These are phyloP conservation scores for Gypsophila paniculata DNA, from an alignment of 179 eudicot species.

Conservation along the genomic window DNA sequence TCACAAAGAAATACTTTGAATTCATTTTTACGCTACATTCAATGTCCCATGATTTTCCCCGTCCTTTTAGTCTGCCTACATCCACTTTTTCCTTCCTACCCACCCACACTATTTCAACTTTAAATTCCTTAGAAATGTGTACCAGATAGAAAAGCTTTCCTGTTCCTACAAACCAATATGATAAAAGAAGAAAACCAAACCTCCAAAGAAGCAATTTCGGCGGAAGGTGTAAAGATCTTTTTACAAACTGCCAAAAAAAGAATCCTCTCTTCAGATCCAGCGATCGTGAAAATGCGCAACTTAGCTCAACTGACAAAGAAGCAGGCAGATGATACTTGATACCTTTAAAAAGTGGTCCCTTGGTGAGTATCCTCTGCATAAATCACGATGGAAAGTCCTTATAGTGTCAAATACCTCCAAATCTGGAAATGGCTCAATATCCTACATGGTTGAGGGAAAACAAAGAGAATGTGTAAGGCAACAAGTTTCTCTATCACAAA, in stretches of 20 bases:
- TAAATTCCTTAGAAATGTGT: not conserved
- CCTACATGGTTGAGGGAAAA: slow-evolving; percentile 38
- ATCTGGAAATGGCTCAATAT: slow-evolving; percentile 84
- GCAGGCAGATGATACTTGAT: slow-evolving; percentile 32
- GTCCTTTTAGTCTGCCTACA: not conserved
- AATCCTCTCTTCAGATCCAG: slow-evolving; percentile 13
- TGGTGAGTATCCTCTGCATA: slow-evolving; percentile 65
- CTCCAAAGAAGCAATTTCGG: slow-evolving; percentile 78
- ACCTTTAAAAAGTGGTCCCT: slow-evolving; percentile 78
- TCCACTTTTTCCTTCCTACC: not conserved
- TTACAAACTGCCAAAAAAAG: slow-evolving; percentile 60
- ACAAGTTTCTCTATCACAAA: not conserved
- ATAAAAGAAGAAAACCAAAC: slow-evolving; percentile 28
- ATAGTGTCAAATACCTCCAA: slow-evolving; percentile 51
- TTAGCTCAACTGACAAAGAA: not conserved
- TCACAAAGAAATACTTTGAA: not conserved
- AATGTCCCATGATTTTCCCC: not conserved
- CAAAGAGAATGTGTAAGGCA: not conserved
- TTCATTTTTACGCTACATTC: slow-evolving; percentile 5
- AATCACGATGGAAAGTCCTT: slow-evolving; percentile 56
- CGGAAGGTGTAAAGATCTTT: slow-evolving; percentile 67
- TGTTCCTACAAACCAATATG: not conserved
- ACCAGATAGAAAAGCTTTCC: slow-evolving; percentile 2
- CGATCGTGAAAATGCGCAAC: not conserved
- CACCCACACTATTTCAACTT: not conserved